phyloP scores from a whole-genome alignment of 1,284 basidiomycete genomes.

The Ustilago xerochloae region DNA sequence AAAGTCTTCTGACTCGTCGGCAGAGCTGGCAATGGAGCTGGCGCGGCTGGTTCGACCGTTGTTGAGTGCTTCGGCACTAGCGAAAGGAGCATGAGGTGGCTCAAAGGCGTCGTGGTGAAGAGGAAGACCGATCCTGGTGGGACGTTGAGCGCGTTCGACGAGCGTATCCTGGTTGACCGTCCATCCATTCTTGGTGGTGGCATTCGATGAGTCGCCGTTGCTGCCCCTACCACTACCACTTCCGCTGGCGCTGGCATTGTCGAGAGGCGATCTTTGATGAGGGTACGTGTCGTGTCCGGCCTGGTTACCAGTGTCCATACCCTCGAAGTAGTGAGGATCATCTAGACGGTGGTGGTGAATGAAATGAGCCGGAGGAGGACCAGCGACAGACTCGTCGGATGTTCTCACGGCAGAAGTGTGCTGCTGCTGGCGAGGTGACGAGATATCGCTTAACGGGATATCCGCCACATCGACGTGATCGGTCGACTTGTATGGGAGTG shows the following conservation, averaged over 20 bases:
- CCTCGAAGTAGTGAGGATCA: conserved; percentile 49
- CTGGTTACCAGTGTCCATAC: conserved; percentile 44
- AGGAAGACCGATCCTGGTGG: conserved; percentile 33
- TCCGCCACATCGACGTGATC: conserved; percentile 43
- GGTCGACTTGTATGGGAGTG: conserved; percentile 43
- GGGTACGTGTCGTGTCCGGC: conserved; percentile 10
- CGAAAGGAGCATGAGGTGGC: conserved; percentile 44
- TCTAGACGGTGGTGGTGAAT: conserved; percentile 40
- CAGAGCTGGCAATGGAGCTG: conserved; percentile 48
- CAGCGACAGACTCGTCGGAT: conserved; percentile 11
- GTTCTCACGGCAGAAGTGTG: not conserved
- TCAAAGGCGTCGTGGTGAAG: conserved; percentile 23
- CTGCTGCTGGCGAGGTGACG: conserved; percentile 21
- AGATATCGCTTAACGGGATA: conserved; percentile 45
- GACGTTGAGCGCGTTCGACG: conserved; percentile 31
- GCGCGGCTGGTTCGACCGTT: conserved; percentile 28
- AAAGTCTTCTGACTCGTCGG: conserved; percentile 64
- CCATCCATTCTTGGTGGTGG: conserved; percentile 39
- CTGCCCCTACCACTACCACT: conserved; percentile 35
- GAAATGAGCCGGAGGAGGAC: conserved; percentile 48
- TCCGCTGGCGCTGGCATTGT: conserved; percentile 26
- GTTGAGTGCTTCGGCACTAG: conserved; percentile 19
- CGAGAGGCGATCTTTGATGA: not conserved
- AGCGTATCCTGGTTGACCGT: conserved; percentile 35
- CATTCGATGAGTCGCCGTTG: conserved; percentile 26